Evolutionary conservation across 192 early-diverging fungal species (phyloP).

Genomic region (Backusella macrospora): DNA sequence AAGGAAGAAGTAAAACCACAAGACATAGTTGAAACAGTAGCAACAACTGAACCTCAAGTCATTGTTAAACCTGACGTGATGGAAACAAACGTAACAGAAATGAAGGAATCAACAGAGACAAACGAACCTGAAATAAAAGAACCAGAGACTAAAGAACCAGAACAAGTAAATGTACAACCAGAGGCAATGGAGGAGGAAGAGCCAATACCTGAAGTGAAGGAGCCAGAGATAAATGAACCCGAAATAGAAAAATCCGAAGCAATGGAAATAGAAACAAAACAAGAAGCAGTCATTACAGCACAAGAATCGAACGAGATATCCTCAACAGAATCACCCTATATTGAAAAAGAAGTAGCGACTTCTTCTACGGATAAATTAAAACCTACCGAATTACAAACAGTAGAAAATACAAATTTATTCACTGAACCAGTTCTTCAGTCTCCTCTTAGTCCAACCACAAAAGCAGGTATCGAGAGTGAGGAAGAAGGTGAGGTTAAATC

Average conservation of each 20-base stretch:
- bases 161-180: background rate
- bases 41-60: background rate
- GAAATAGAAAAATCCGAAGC: background rate
- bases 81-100: background rate
- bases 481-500: constrained; percentile 33
- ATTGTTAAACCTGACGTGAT: background rate
- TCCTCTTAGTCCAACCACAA: background rate
- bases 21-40: background rate
- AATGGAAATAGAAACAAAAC: background rate
- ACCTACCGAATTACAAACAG: background rate
- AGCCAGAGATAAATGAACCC: background rate
- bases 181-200: background rate
- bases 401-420: background rate
- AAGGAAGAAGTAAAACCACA: background rate
- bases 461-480: constrained; percentile 28
- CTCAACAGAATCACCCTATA: background rate
- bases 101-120: background rate
- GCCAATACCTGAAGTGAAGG: background rate
- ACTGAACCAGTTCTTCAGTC: background rate
- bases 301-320: background rate
- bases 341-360: background rate
- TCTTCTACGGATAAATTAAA: background rate
- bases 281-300: background rate
- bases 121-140: background rate
- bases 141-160: too few species aligned